Evolutionary conservation across 768 basidiomycete species (phyloP).

Genomic region (Tremella yokohamensis): DNA sequence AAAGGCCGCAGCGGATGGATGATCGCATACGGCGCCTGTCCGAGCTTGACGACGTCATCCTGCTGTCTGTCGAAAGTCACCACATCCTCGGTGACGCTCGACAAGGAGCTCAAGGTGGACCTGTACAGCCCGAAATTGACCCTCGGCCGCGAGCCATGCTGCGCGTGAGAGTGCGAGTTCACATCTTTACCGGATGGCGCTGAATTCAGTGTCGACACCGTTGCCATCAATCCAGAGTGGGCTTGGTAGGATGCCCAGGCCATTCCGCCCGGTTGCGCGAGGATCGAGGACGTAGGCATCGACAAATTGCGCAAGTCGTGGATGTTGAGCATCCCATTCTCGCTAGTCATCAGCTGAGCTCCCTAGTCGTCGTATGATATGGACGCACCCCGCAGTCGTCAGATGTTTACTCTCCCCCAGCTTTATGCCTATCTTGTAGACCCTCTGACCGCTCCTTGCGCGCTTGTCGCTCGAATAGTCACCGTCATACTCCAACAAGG

Average conservation of each 20-base stretch:
- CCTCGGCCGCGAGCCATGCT: background rate
- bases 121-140: conserved; percentile 26
- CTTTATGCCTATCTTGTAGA: conserved; percentile 32
- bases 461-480: background rate
- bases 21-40: conserved; percentile 30
- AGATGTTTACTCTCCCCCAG: conserved; percentile 38
- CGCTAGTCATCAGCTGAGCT: conserved; percentile 18
- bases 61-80: conserved; percentile 18
- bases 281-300: conserved; percentile 13
- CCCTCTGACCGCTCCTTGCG: background rate
- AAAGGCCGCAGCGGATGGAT: conserved; percentile 40
- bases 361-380: background rate
- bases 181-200: background rate
- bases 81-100: conserved; percentile 20
- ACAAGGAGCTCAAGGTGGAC: conserved; percentile 14
- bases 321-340: conserved; percentile 36
- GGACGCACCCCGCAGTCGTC: conserved; percentile 37
- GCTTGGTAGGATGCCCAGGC: conserved; percentile 34
- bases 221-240: conserved; percentile 42
- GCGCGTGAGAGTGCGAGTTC: background rate
- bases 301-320: conserved; percentile 33
- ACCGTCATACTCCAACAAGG: conserved; percentile 24
- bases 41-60: conserved; percentile 8
- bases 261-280: conserved; percentile 33
- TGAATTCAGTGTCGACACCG: conserved; percentile 16